A percentile compares a stretch with the other conserved stretches of the same genome.
These are phyloP conservation scores for Datisca glomerata DNA, from an alignment of 306 rosid species.

Conservation along the genomic window DNA sequence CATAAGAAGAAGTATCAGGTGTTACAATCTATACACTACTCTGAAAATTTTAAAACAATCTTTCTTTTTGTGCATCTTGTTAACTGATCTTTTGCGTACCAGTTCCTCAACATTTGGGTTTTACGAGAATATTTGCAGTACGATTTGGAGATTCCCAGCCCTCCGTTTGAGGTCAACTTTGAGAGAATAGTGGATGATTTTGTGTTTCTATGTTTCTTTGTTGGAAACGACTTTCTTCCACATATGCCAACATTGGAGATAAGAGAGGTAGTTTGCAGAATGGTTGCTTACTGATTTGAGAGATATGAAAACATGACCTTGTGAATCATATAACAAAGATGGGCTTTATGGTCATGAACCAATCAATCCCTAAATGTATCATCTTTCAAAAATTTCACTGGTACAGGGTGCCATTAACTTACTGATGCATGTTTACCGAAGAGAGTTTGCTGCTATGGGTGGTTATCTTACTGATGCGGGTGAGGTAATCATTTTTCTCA, in stretches of 20 bases:
- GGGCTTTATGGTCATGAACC: too few species aligned
- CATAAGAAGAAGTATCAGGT: slow-evolving; percentile 98
- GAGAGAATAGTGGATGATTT: slow-evolving; percentile 80
- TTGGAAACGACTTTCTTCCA: slow-evolving; percentile 94
- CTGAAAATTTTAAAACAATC: neutral
- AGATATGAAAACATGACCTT: neutral
- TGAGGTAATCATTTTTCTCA: slow-evolving; percentile 52
- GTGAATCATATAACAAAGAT: too few species aligned
- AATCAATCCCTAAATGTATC: too few species aligned
- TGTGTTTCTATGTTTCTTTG: slow-evolving; percentile 78
- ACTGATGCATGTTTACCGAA: slow-evolving; percentile 87
- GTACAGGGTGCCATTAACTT: slow-evolving; percentile 89
- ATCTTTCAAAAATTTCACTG: slow-evolving; percentile 13
- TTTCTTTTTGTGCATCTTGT: slow-evolving; percentile 11
- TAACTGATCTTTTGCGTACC: slow-evolving; percentile 17
- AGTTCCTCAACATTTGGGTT: slow-evolving; percentile 85
- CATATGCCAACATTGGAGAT: slow-evolving; percentile 96
- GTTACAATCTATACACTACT: slow-evolving; percentile 9
- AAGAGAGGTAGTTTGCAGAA: slow-evolving; percentile 49
- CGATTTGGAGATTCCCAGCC: slow-evolving; percentile 58
- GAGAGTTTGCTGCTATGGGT: slow-evolving; percentile 81
- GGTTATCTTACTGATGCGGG: slow-evolving; percentile 98
- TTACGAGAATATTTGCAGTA: slow-evolving; percentile 82
- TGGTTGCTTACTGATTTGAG: too few species aligned
- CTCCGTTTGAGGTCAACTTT: slow-evolving; percentile 67